Conservation (phyloP, 768 basidiomycete genomes). For the Tremella mesenterica region DNA sequence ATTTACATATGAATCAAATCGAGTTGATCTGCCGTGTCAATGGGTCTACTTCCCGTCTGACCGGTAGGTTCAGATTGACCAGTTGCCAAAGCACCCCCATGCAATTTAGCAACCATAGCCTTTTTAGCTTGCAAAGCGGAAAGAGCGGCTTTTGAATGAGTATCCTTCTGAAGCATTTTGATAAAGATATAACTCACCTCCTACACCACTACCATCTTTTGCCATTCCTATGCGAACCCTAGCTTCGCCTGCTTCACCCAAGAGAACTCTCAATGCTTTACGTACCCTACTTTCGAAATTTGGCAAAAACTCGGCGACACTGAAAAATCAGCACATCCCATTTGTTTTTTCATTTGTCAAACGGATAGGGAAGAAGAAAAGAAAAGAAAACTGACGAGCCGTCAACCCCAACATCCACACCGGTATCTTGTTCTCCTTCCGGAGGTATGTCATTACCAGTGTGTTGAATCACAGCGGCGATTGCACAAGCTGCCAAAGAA, state of each 20-base stretch:
- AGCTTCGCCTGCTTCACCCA: conserved; percentile 72
- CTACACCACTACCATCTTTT: conserved; percentile 95
- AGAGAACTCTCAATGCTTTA: conserved; percentile 61
- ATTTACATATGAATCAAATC: too few species aligned
- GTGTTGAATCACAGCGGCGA: conserved; percentile 77
- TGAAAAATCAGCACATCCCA: conserved; percentile 36
- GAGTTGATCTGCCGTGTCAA: background rate
- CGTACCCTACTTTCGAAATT: conserved; percentile 67
- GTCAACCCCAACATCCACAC: conserved; percentile 77
- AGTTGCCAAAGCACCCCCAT: background rate
- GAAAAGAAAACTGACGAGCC: conserved; percentile 57
- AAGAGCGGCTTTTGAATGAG: conserved; percentile 58
- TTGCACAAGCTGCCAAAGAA: conserved; percentile 70
- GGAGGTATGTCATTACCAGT: conserved; percentile 59
- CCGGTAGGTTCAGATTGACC: conserved; percentile 5
- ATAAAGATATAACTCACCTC: conserved; percentile 56
- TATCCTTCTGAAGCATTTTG: background rate
- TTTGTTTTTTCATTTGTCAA: background rate
- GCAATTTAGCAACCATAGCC: conserved; percentile 27
- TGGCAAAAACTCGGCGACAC: conserved; percentile 87
- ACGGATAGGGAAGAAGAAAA: background rate
- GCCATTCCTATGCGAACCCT: conserved; percentile 80
- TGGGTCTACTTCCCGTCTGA: conserved; percentile 2
- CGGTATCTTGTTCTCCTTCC: conserved; percentile 49
- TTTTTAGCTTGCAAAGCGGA: conserved; percentile 77